Conservation (phyloP, 2,329 filamentous ascomycete species). For the Aspergillus niger region DNA sequence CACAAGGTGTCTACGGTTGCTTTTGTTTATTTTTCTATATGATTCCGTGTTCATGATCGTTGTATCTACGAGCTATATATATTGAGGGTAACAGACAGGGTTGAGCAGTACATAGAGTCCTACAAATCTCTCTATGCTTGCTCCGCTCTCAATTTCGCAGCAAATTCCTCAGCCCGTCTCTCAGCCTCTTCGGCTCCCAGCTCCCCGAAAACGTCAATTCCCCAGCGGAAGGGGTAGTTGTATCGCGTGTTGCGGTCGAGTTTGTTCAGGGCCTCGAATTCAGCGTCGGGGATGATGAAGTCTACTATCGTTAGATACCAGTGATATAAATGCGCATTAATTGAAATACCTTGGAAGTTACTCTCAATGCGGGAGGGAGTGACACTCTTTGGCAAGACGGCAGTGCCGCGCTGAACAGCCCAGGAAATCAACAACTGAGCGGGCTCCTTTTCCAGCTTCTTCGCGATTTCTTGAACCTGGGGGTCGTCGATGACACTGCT, state of each 20-base stretch:
- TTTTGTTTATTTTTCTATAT: not conserved
- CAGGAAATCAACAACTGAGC: conserved; percentile 58
- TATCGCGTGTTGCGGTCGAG: conserved; percentile 41
- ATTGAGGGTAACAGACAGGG: not conserved
- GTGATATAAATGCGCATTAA: not conserved
- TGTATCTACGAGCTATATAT: not conserved
- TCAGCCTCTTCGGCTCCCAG: conserved; percentile 36
- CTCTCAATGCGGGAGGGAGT: conserved; percentile 54
- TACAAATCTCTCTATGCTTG: not conserved
- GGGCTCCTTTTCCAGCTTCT: conserved; percentile 61
- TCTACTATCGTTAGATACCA: conserved; percentile 21
- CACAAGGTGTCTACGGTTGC: not conserved
- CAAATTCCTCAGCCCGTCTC: conserved; percentile 32
- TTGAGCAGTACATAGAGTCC: too few species aligned
- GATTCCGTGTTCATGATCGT: too few species aligned
- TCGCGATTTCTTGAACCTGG: conserved; percentile 62
- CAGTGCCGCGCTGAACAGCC: conserved; percentile 56
- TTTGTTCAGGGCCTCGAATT: conserved; percentile 37
- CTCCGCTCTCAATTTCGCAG: conserved; percentile 24
- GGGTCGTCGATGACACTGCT: conserved; percentile 61
- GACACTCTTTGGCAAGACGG: conserved; percentile 58
- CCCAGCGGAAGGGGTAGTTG: conserved; percentile 42
- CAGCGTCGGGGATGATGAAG: conserved; percentile 37
- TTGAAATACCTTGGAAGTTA: conserved; percentile 47
- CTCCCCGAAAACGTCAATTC: conserved; percentile 42